Percentiles rank a stretch among this genome's conserved stretches.
These are phyloP conservation scores for Ophiorrhiza pumila DNA, from an alignment of 257 asterid species.

Conservation along the genomic window DNA sequence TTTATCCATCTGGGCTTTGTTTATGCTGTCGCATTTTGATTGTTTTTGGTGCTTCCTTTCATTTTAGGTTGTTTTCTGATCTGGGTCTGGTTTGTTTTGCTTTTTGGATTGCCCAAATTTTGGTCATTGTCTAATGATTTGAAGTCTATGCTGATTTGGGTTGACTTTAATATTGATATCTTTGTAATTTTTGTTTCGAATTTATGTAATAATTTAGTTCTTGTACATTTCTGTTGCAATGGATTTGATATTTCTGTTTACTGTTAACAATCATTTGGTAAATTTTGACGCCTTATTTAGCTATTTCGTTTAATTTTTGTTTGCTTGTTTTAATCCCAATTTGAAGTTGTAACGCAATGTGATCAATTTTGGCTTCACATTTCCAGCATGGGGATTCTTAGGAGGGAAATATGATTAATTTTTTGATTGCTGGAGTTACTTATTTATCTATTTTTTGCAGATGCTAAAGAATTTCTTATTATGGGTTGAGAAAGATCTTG, in stretches of 20 bases:
- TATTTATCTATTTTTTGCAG: conserved; percentile 35
- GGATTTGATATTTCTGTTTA: neutral
- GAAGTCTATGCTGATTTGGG: conserved; percentile 12
- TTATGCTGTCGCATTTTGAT: neutral
- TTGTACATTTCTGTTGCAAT: no score
- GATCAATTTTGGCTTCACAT: neutral
- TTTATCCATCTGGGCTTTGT: neutral
- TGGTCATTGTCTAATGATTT: neutral
- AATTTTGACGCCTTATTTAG: neutral
- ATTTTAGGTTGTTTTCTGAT: neutral
- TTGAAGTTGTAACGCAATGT: neutral
- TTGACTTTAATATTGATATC: neutral
- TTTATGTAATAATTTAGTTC: no score
- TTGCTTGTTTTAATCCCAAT: neutral
- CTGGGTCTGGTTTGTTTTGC: conserved; percentile 9
- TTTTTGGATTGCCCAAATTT: neutral
- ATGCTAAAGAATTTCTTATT: conserved; percentile 78
- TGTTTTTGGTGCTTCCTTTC: conserved; percentile 16
- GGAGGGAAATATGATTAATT: neutral
- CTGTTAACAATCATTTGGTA: neutral
- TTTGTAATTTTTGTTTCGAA: neutral
- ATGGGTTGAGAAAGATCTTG: conserved; percentile 94
- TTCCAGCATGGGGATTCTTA: neutral
- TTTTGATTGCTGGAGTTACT: neutral
- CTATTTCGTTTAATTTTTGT: neutral